These are phyloP conservation scores for Aspergillus ochraceoroseus DNA, from an alignment of 2,329 filamentous ascomycete species.

Conservation along the genomic window DNA sequence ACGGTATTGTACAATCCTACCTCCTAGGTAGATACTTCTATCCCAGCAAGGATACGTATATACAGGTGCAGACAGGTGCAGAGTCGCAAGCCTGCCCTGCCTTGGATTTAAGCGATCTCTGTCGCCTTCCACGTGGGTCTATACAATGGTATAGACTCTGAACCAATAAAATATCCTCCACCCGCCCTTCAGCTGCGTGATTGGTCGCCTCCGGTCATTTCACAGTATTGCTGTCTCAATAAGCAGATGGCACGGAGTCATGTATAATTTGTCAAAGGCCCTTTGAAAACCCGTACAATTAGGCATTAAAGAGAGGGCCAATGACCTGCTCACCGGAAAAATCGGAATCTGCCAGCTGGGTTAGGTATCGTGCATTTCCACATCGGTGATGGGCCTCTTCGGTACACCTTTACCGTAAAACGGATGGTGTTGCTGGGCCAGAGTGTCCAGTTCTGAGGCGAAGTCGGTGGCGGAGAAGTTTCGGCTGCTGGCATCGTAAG, in stretches of 20 bases:
- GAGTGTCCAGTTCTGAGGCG: constrained; percentile 25
- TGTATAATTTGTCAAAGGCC: neutral
- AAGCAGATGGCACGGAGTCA: neutral
- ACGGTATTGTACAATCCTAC: no score
- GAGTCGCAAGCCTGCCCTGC: neutral
- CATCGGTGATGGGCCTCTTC: constrained; percentile 1
- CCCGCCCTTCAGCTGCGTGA: neutral
- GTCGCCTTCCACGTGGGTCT: neutral
- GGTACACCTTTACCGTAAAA: constrained; percentile 7
- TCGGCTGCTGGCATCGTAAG: constrained; percentile 29
- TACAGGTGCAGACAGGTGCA: no score
- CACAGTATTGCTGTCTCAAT: neutral
- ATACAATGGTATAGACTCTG: no score
- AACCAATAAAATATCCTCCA: neutral
- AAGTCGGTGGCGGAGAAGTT: constrained; percentile 34
- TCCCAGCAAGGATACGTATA: no score
- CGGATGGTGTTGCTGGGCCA: constrained; percentile 14
- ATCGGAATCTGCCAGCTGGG: no score
- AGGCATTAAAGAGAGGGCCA: neutral
- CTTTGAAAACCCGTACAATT: neutral
- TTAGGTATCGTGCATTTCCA: constrained; percentile 16
- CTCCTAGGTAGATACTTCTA: no score
- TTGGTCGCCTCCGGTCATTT: neutral
- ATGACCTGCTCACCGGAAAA: neutral
- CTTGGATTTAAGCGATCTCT: neutral